Conservation (phyloP, 257 asterid genomes). For the Penstemon barbatus region DNA sequence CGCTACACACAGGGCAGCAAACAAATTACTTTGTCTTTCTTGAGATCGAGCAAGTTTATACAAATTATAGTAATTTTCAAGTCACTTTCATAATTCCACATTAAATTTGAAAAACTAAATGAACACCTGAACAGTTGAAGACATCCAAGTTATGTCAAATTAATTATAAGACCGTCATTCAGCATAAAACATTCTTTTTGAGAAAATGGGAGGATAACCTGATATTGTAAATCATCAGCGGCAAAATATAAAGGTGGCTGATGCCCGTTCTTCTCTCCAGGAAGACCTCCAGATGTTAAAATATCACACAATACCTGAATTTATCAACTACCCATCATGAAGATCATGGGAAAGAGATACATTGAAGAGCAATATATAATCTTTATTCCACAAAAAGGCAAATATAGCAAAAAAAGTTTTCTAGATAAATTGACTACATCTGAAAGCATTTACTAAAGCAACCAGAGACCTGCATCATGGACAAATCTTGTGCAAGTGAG, state of each 20-base stretch:
- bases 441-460: neutral
- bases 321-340: constrained; percentile 25
- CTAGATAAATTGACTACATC: neutral
- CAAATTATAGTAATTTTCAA: neutral
- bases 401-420: neutral
- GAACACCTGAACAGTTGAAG: constrained; percentile 6
- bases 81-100: neutral
- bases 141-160: neutral
- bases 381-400: neutral
- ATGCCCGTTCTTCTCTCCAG: constrained; percentile 42
- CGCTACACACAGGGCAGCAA: no score
- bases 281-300: constrained; percentile 58
- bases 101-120: neutral
- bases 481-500: no score
- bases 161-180: neutral
- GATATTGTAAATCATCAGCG: constrained; percentile 69
- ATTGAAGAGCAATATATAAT: neutral
- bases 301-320: constrained; percentile 61
- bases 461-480: neutral
- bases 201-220: constrained; percentile 34
- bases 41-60: no score
- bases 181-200: neutral
- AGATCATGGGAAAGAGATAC: neutral
- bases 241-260: constrained; percentile 63
- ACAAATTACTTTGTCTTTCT: no score